Evolutionary conservation across 345 rosid species (phyloP).

Genomic region (Gynandropsis gynandra): DNA sequence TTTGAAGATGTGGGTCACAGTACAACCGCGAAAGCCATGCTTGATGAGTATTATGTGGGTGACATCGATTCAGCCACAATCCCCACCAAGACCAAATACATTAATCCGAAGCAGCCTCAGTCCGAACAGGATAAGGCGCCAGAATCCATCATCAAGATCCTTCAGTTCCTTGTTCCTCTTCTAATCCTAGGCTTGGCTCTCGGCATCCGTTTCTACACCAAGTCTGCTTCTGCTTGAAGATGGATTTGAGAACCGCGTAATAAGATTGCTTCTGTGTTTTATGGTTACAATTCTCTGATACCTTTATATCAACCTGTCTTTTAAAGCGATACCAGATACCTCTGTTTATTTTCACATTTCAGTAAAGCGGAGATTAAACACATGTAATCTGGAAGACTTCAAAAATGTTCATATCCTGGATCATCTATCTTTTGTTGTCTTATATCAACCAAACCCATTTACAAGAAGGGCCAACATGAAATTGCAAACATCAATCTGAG

Average conservation of each 20-base stretch:
- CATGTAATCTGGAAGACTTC: background rate
- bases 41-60: conserved; percentile 75
- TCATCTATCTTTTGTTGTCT: conserved; percentile 22
- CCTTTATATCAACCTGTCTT: conserved; percentile 18
- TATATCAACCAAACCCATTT: conserved; percentile 41
- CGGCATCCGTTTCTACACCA: conserved; percentile 70
- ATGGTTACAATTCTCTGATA: conserved; percentile 10
- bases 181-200: conserved; percentile 87
- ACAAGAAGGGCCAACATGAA: conserved; percentile 29
- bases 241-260: background rate
- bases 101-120: conserved; percentile 57
- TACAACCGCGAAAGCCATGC: conserved; percentile 67
- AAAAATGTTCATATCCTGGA: background rate
- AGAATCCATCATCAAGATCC: conserved; percentile 59
- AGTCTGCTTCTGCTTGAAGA: conserved; percentile 34
- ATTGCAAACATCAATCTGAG: conserved; percentile 11
- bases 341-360: conserved; percentile 10
- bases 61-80: conserved; percentile 58
- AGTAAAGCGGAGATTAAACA: background rate
- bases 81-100: conserved; percentile 44
- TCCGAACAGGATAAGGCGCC: conserved; percentile 73
- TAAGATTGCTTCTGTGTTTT: background rate
- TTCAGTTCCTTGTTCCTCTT: conserved; percentile 87
- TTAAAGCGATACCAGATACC: conserved; percentile 15
- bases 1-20: conserved; percentile 97